Evolutionary conservation across 768 basidiomycete genomes (phyloP).

Genomic region (Paxillus involutus): DNA sequence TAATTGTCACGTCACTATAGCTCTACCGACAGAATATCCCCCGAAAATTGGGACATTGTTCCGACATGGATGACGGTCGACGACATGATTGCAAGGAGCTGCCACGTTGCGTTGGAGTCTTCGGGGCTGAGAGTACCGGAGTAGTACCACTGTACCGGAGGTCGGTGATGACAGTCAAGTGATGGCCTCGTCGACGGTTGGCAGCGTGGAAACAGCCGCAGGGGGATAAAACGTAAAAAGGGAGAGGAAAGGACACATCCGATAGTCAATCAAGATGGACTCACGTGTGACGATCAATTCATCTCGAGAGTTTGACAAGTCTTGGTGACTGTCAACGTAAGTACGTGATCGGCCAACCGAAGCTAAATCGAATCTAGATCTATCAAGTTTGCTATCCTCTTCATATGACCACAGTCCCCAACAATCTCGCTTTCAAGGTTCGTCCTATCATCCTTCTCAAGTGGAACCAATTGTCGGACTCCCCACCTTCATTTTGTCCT

Average conservation of each 20-base stretch:
- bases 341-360: too few relatives aligned
- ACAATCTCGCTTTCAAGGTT: neutral
- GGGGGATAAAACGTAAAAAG: constrained; percentile 7
- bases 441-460: neutral
- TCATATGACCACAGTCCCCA: neutral
- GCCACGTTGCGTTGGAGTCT: neutral
- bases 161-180: too few relatives aligned
- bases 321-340: too few relatives aligned
- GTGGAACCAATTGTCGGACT: neutral
- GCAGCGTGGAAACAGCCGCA: constrained; percentile 4
- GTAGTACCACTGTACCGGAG: too few relatives aligned
- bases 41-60: too few relatives aligned
- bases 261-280: neutral
- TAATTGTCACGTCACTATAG: neutral
- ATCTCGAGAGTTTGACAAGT: neutral
- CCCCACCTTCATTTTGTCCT: constrained; percentile 17
- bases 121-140: neutral
- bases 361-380: neutral
- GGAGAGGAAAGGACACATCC: too few relatives aligned
- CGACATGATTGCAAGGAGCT: too few relatives aligned
- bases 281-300: constrained; percentile 1
- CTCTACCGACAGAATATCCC: too few relatives aligned
- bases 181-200: neutral
- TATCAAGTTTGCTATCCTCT: neutral
- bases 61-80: too few relatives aligned